Base-by-base conservation (phyloP, 2,329 filamentous ascomycete genomes). In the Alternaria sp. region DNA sequence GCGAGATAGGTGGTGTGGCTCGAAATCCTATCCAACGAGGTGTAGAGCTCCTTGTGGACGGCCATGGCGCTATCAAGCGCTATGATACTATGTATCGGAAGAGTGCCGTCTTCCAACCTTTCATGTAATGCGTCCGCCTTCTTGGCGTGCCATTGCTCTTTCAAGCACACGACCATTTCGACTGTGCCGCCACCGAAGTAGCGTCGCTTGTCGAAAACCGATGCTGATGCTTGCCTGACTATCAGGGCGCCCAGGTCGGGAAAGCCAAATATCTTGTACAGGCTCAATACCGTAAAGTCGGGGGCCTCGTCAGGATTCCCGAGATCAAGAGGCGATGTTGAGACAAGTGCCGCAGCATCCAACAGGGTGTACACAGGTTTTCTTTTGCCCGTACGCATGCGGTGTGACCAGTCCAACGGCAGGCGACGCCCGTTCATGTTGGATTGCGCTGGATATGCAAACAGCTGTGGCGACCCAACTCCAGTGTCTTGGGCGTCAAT, bases 241-340 rank as follows among this genome's bases (percentile, higher is more conserved):
- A 98, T 89, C 61, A 99, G 81, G 2, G 90, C 94, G 2, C 95
- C 95, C 2, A 98, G 84, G 76, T 98, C 93, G 0, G 95, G 95
- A 68, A 97, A 97, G 1, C 96, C 95, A 78, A 98, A 98, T n/a
- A 97, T 94, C 79, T 98, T 99, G 82, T 97, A 96, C 67, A 98
- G 89, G 78, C 94, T 97, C 45, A 98, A 75, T 0, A 93, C 91
- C 0, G 88, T 90, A 69, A 98, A 98, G 77, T 98, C 95, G 1
- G 95, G 92, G 0, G 91, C 89, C 1, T 81, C 76, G 0, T 83
- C 81, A 0, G 85, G 71, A 69, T 92, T 82, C 59, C 87, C 84
- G 3, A 98, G 82, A 73, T 96, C 87, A 7, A 98, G 83, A 1
- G 88, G 88, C 5, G 92, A 88, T 0, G 94, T 97, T 8, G 93